A percentile compares a stretch with the other conserved stretches of the same genome.
phyloP scores from a whole-genome alignment of 179 eudicot species.

The Corrigiola litoralis region DNA sequence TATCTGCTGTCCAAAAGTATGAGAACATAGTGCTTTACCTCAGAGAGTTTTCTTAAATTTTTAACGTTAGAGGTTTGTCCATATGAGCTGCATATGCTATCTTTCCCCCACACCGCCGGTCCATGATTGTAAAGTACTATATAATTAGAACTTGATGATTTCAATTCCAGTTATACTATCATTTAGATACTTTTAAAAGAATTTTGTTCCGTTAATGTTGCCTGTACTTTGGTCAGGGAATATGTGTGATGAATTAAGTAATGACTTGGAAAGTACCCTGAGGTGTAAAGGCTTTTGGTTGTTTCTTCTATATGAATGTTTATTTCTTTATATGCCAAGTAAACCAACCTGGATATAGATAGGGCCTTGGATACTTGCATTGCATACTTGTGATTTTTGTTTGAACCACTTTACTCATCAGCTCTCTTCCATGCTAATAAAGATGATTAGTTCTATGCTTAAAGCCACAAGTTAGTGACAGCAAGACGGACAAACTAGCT shows the following conservation, averaged over 20 bases:
- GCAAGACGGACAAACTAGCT: background rate
- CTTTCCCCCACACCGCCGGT: background rate
- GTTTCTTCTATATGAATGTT: background rate
- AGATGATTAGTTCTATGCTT: background rate
- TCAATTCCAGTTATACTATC: background rate
- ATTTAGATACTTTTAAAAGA: background rate
- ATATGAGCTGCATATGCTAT: background rate
- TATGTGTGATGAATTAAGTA: too few relatives aligned
- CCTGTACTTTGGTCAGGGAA: background rate
- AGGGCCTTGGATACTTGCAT: background rate
- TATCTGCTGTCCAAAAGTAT: background rate
- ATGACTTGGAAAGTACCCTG: background rate
- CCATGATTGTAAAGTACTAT: background rate
- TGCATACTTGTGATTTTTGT: background rate
- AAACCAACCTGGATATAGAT: too few relatives aligned
- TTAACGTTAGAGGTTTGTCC: slow-evolving; percentile 4
- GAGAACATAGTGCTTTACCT: background rate
- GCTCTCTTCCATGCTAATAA: background rate
- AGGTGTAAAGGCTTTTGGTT: background rate
- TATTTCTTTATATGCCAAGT: too few relatives aligned
- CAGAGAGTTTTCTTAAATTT: background rate
- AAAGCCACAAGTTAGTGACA: background rate
- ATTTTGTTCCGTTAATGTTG: background rate
- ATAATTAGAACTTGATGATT: background rate
- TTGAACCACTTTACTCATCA: background rate